Conservation (phyloP, 2,329 filamentous ascomycete genomes). For the Raffaelea arxii region DNA sequence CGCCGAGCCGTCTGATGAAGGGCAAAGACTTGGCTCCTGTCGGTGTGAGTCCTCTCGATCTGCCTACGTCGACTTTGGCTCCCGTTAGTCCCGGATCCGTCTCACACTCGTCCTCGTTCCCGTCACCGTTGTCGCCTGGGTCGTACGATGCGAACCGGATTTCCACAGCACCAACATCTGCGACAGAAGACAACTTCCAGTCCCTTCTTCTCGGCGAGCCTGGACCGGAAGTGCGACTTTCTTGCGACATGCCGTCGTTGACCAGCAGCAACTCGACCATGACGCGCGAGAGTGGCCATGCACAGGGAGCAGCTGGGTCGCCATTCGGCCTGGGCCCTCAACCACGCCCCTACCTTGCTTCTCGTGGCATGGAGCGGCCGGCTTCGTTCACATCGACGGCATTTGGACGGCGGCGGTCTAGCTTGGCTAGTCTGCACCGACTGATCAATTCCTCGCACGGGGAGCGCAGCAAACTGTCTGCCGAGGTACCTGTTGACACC, state of each 20-base stretch:
- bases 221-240: conserved; percentile 61
- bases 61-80: conserved; percentile 28
- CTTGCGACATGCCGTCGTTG: conserved; percentile 59
- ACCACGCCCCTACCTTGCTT: conserved; percentile 37
- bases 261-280: conserved; percentile 72
- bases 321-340: conserved; percentile 22
- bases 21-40: conserved; percentile 39
- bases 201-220: conserved; percentile 66
- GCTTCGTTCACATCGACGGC: conserved; percentile 52
- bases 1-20: conserved; percentile 30
- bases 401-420: conserved; percentile 62
- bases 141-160: conserved; percentile 63
- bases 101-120: conserved; percentile 48
- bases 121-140: conserved; percentile 60
- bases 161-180: conserved; percentile 65
- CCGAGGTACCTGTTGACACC: conserved; percentile 50
- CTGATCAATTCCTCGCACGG: conserved; percentile 67
- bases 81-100: conserved; percentile 58
- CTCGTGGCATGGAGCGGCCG: conserved; percentile 44
- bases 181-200: conserved; percentile 62
- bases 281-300: conserved; percentile 55
- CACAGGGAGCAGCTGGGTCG: conserved; percentile 31
- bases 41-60: conserved; percentile 36
- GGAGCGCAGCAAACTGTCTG: conserved; percentile 64
- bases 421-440: conserved; percentile 66